phyloP scores from a whole-genome alignment of 2,329 filamentous ascomycete genomes.

The Fusarium sp. region DNA sequence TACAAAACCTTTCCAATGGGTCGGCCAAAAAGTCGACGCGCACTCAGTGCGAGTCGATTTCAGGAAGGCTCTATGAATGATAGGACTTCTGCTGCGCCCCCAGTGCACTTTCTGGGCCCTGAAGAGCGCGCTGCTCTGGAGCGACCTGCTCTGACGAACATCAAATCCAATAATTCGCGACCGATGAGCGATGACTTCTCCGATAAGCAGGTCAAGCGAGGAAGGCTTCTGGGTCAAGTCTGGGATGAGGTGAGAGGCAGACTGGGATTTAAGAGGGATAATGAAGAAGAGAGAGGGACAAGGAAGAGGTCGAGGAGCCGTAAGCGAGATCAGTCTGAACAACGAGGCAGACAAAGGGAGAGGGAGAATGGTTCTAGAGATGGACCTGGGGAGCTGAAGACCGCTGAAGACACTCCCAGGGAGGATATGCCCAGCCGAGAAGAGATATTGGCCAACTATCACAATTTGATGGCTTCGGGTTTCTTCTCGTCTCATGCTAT shows the following conservation, averaged over 20 bases:
- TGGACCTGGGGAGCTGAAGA: constrained; percentile 12
- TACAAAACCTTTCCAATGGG: constrained; percentile 39
- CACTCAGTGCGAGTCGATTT: constrained; percentile 63
- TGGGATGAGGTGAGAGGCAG: constrained; percentile 53
- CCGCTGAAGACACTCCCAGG: constrained; percentile 11
- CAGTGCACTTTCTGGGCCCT: constrained; percentile 70
- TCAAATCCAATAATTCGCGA: constrained; percentile 25
- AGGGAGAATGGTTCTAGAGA: constrained; percentile 27
- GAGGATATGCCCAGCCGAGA: constrained; percentile 53
- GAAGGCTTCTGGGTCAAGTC: constrained; percentile 50
- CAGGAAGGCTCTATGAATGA: constrained; percentile 90
- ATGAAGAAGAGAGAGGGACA: constrained; percentile 38
- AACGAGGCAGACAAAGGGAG: constrained; percentile 28
- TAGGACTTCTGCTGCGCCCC: constrained; percentile 76
- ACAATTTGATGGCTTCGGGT: constrained; percentile 65
- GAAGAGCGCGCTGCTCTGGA: constrained; percentile 49
- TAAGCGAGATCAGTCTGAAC: constrained; percentile 30
- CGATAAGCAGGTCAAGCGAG: constrained; percentile 46
- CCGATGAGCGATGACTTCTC: constrained; percentile 47
- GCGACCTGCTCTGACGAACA: constrained; percentile 31
- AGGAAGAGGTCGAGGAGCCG: constrained; percentile 39
- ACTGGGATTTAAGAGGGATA: constrained; percentile 45
- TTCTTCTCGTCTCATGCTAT: constrained; percentile 70
- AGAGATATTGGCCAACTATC: constrained; percentile 66
- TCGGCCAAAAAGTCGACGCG: constrained; percentile 49